Base-by-base conservation (phyloP, 2,329 filamentous ascomycete genomes). In the Aspergillus sp. region DNA sequence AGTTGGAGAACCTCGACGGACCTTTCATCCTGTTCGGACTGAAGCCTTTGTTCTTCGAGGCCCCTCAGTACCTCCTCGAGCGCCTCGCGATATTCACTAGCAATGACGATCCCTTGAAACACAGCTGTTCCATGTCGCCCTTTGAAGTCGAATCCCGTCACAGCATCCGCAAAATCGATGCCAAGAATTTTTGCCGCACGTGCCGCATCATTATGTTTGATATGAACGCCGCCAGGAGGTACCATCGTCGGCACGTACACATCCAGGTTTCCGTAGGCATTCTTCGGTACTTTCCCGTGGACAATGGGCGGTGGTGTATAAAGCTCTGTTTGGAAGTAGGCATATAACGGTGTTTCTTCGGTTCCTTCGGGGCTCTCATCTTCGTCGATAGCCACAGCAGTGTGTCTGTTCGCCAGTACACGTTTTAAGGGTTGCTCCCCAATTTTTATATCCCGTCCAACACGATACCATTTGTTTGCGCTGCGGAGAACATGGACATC, bases 91-190 rank as follows among this genome's bases (percentile, higher is more conserved):
- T 85, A 83, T 66, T 93, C 87, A 14, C 73, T 67, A 0, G 91
- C 87, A 1, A 95, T 84, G 0, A 99, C 84, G 1, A 87, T 82
- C 2, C 94, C 94, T 35, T 83, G 81, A 2, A 94, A 73, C 2
- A 96, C 81, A 1, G 94, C 91, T 2, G 90, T 96, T 14, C 93
- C 93, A 51, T 90, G 86, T 2, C 90, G 83, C 1, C 91, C 91
- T 65, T 84, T 86, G 73, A 97, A 99, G 35, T 87, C 80, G 64
- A 97, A 99, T 0, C 93, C 93, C 0, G 87, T 94, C 4, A 99
- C 83, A 0, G 94, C 94, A 30, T 93, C 90, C 2, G 90, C 90
- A 68, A 88, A 95, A 71, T 97, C 91, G 16, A 97, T 80, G 0
- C 86, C 86, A 1, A 96, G 71, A 1, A 92, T 73, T 51, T 82